Evolutionary conservation across 2,329 filamentous ascomycete genomes (phyloP).

Genomic region (Verticillium nubilum): DNA sequence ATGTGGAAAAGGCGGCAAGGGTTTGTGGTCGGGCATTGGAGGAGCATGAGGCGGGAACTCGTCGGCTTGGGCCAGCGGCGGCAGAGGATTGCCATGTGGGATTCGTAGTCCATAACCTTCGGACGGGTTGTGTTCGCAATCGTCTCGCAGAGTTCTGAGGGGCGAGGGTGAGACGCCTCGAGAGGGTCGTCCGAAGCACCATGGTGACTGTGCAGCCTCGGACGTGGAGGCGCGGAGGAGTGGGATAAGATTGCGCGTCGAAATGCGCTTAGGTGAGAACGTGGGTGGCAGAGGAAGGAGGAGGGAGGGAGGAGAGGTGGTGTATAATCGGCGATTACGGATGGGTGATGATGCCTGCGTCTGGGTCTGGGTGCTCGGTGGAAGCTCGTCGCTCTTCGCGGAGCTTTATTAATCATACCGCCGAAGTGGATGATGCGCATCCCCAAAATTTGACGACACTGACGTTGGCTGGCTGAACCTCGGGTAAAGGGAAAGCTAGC

Average conservation of each 20-base stretch:
- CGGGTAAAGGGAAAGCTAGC: neutral
- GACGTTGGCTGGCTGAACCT: neutral
- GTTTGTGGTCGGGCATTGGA: neutral
- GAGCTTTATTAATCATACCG: conserved; percentile 2
- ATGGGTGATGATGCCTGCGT: neutral
- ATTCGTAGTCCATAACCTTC: conserved; percentile 7
- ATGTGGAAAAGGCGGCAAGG: conserved; percentile 29
- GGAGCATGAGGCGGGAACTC: conserved; percentile 18
- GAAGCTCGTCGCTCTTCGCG: conserved; percentile 1
- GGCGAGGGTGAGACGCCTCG: conserved; percentile 31
- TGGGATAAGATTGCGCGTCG: neutral
- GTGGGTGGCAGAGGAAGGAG: neutral
- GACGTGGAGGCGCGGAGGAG: neutral
- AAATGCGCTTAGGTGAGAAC: neutral
- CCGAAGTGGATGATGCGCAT: neutral
- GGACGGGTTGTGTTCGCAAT: conserved; percentile 13
- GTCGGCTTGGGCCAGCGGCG: conserved; percentile 20
- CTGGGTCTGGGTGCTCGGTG: neutral
- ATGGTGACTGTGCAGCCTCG: conserved; percentile 18
- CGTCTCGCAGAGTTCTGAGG: conserved; percentile 21
- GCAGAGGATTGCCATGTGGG: conserved; percentile 19
- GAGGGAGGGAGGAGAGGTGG: neutral
- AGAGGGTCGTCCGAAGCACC: conserved; percentile 35
- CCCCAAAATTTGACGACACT: neutral
- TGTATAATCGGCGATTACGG: neutral